Percentiles rank a stretch among this genome's conserved stretches.
phyloP scores from a whole-genome alignment of 2,329 filamentous ascomycete species.

The Arthrinium puccinioides region DNA sequence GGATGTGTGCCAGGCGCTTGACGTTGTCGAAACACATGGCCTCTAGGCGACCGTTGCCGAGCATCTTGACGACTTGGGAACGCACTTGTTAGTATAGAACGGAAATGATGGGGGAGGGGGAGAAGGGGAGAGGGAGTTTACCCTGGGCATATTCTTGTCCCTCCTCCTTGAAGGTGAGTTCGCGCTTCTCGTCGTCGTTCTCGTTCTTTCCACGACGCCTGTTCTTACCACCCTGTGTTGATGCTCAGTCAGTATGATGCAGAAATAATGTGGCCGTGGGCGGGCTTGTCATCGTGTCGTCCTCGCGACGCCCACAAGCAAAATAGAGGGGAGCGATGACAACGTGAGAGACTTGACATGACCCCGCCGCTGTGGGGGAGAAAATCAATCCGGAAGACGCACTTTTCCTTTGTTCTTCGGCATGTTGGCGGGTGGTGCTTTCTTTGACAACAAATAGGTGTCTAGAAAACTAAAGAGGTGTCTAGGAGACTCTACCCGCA shows the following conservation, averaged over 20 bases:
- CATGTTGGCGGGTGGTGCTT: constrained; percentile 50
- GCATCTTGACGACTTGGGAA: constrained; percentile 92
- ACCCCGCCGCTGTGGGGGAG: constrained; percentile 2
- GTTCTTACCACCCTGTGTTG: constrained; percentile 87
- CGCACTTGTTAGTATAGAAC: no score
- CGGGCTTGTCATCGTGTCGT: no score
- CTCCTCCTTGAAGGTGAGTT: constrained; percentile 98
- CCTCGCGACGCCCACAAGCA: no score
- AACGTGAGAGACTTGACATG: constrained; percentile 2
- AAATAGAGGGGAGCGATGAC: constrained; percentile 6
- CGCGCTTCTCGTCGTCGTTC: constrained; percentile 98
- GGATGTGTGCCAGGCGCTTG: constrained; percentile 59
- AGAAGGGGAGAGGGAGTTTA: constrained; percentile 23
- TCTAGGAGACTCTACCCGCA: no score
- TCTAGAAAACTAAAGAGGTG: not conserved
- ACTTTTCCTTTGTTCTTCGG: constrained; percentile 99
- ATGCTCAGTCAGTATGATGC: constrained; percentile 20
- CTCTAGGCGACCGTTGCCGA: constrained; percentile 89
- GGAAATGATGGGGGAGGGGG: not conserved
- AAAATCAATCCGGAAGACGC: constrained; percentile 27
- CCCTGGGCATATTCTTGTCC: constrained; percentile 55
- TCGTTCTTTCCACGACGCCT: constrained; percentile 97
- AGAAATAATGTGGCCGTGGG: no score
- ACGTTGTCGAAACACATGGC: constrained; percentile 32
- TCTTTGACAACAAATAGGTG: not conserved